Conservation (phyloP, 257 asterid genomes). For the Scutellaria baicalensis region DNA sequence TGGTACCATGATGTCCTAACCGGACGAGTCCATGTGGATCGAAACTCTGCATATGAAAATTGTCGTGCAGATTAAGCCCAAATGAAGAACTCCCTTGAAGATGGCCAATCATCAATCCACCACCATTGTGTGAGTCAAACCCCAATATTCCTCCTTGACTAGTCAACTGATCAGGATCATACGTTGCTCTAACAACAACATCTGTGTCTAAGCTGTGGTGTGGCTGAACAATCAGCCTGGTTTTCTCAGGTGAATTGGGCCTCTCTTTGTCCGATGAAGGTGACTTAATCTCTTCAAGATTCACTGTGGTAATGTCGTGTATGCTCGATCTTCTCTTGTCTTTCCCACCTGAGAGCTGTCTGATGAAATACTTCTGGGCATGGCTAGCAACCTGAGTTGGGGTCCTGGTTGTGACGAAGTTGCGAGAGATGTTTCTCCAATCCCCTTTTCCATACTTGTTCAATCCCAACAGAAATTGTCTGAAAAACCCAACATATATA, state of each 20-base stretch:
- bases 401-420: constrained; percentile 77
- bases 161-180: constrained; percentile 20
- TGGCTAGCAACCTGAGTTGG: constrained; percentile 97
- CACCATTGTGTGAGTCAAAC: constrained; percentile 23
- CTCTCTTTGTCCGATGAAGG: constrained; percentile 28
- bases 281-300: constrained; percentile 33
- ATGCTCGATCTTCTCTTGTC: constrained; percentile 91
- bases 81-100: constrained; percentile 20
- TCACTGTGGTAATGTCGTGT: constrained; percentile 79
- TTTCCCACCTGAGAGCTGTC: constrained; percentile 87
- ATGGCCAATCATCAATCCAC: constrained; percentile 15
- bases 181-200: constrained; percentile 19
- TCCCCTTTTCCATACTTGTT: constrained; percentile 96
- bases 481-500: constrained; percentile 21
- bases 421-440: constrained; percentile 83
- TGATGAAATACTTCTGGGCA: constrained; percentile 85
- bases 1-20: constrained; percentile 34
- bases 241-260: constrained; percentile 24
- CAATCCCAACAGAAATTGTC: constrained; percentile 79
- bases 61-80: constrained; percentile 27
- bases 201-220: constrained; percentile 22
- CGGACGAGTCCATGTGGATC: constrained; percentile 27
- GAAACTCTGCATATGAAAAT: constrained; percentile 20
- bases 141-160: constrained; percentile 40
- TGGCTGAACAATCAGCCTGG: constrained; percentile 18